These are phyloP conservation scores for Phytophthora tentaculata DNA, from an alignment of 352 stramenopile genomes.

Conservation along the genomic window DNA sequence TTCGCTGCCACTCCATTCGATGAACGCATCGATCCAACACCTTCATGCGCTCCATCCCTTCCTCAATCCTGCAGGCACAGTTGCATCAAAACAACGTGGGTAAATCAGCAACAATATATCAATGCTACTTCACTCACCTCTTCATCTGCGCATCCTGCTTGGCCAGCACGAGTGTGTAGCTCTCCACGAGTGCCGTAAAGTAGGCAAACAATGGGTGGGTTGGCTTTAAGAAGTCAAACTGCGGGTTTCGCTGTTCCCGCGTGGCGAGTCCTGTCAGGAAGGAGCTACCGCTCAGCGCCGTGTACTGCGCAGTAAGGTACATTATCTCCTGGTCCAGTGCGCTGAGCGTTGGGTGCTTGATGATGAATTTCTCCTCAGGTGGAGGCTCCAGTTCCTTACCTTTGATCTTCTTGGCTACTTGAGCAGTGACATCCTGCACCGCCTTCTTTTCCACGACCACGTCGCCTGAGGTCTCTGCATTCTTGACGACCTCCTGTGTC, in stretches of 20 bases:
- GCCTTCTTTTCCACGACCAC: conserved; percentile 88
- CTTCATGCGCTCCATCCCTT: conserved; percentile 84
- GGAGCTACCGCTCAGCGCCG: conserved; percentile 93
- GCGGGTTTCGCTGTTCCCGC: conserved; percentile 96
- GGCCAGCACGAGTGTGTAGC: conserved; percentile 92
- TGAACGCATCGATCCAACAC: conserved; percentile 88
- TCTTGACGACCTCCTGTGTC: conserved; percentile 33
- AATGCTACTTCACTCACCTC: conserved; percentile 35
- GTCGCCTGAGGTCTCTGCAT: conserved; percentile 39
- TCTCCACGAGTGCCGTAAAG: conserved; percentile 98
- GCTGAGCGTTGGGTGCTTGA: conserved; percentile 91
- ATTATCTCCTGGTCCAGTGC: conserved; percentile 97
- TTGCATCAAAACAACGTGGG: conserved; percentile 7
- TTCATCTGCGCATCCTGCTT: conserved; percentile 78
- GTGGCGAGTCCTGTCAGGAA: conserved; percentile 96
- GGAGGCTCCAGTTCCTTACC: conserved; percentile 79
- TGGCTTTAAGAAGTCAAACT: conserved; percentile 98
- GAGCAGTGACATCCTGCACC: conserved; percentile 80
- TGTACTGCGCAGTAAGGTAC: conserved; percentile 98
- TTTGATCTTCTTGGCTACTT: conserved; percentile 93
- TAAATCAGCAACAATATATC: conserved; percentile 1
- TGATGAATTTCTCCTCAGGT: conserved; percentile 75
- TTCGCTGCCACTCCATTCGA: conserved; percentile 80
- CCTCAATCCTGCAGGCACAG: conserved; percentile 45
- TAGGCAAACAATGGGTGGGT: conserved; percentile 97